phyloP scores from a whole-genome alignment of 148 eudicot species.

The Arctostaphylos glauca region DNA sequence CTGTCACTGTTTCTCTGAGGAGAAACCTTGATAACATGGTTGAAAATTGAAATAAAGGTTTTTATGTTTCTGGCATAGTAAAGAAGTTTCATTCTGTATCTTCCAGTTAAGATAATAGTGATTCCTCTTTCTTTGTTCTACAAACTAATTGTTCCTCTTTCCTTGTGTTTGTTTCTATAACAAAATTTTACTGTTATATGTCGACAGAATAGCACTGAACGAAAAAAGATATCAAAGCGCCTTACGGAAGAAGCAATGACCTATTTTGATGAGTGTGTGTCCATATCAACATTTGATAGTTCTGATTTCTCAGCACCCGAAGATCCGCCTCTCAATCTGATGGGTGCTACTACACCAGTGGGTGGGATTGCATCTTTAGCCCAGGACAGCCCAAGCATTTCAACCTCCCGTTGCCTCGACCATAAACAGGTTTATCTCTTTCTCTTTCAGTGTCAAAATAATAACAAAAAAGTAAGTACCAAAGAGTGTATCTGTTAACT shows the following conservation, averaged over 20 bases:
- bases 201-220: constrained; percentile 73
- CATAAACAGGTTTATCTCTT: constrained; percentile 37
- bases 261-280: constrained; percentile 95
- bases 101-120: neutral
- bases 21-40: neutral
- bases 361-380: constrained; percentile 23
- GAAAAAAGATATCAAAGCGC: constrained; percentile 68
- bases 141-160: neutral
- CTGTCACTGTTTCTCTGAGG: neutral
- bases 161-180: neutral
- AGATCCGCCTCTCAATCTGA: constrained; percentile 50
- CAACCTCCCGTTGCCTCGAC: constrained; percentile 9
- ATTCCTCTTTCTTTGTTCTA: neutral
- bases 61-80: neutral
- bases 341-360: constrained; percentile 23
- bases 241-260: constrained; percentile 94
- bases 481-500: no score
- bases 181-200: neutral
- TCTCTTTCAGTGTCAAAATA: no score
- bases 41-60: neutral
- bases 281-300: constrained; percentile 92
- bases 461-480: no score
- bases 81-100: neutral
- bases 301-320: constrained; percentile 96
- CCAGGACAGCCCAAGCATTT: constrained; percentile 29